phyloP scores from a whole-genome alignment of 805 yeast species.

The Myxozyma sirexii region DNA sequence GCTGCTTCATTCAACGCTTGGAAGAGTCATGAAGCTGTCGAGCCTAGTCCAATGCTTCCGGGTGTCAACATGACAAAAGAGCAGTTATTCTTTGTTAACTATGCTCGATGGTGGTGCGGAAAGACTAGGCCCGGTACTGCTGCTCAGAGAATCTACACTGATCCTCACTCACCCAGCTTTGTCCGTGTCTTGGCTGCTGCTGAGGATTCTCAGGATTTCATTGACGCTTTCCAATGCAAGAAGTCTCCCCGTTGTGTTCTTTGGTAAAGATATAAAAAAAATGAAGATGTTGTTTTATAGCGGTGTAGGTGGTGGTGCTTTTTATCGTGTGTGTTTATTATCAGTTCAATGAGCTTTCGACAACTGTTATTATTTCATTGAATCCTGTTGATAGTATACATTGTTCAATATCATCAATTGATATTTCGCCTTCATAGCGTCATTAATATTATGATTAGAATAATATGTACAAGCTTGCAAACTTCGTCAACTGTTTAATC shows the following conservation, averaged over 20 bases:
- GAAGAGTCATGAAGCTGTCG: slow-evolving; percentile 16
- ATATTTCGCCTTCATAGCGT: not conserved
- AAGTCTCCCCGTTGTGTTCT: slow-evolving; percentile 31
- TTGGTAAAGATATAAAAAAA: slow-evolving; percentile 39
- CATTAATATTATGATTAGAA: not conserved
- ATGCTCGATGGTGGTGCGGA: slow-evolving; percentile 35
- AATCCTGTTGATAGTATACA: not conserved
- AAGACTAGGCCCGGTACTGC: slow-evolving; percentile 32
- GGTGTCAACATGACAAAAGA: slow-evolving; percentile 32
- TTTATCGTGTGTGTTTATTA: no score
- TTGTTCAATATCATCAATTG: not conserved
- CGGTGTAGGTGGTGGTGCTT: not conserved
- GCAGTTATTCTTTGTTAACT: slow-evolving; percentile 32
- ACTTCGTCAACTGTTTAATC: not conserved
- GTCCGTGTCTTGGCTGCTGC: slow-evolving; percentile 34
- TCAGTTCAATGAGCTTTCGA: no score
- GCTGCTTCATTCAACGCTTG: slow-evolving; percentile 34
- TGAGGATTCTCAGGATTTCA: slow-evolving; percentile 31
- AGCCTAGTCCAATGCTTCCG: slow-evolving; percentile 26
- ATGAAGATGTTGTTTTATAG: not conserved
- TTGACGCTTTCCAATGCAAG: slow-evolving; percentile 34
- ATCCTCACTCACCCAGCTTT: slow-evolving; percentile 33
- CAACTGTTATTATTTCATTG: no score
- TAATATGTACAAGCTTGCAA: no score
- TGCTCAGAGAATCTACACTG: slow-evolving; percentile 32